Evolutionary conservation across 345 rosid genomes (phyloP), one percentile per base, ranked within the genome.

Genomic region (Aquilaria yunnanensis): DNA sequence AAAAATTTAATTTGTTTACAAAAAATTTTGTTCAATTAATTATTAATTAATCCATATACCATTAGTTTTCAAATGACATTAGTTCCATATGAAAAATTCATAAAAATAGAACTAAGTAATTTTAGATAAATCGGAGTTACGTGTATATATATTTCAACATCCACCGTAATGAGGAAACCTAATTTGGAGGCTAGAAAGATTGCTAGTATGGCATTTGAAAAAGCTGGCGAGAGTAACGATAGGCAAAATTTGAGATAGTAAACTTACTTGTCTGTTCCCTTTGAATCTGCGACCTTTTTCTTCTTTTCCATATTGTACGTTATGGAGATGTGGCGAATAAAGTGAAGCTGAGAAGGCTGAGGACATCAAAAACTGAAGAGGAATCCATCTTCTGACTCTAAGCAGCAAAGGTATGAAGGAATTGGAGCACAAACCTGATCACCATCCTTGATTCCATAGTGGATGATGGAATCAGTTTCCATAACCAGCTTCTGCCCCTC

Each of bases 371-470:
- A 23, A 57, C 65, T 9, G 47, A 59, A 45, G 43, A 37, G 43
- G 7, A 37, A 37, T 37, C 43, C 43, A 37, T 37, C 5, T 37
- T 7, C 43, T 37, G 12, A 67, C 32, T 12, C 34, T 23, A 1
- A 14, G 23, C 14, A 30, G 60, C 13, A 56, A 4, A 14, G 8
- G 43, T 37, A 4, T 37, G 43, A 37, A 23, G 23, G 5, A 37
- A 3, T 3, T 37, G 43, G 8, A 37, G 8, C 43, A 62, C 78
- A 41, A 56, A 87, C 98, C 96, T 87, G 84, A 76, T 89, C 91
- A 45, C 91, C 96, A 54, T 92, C 98, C 71, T 59, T 87, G 63
- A 92, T 87, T 73, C 95, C 90, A 12, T 79, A 82, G 34, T 74
- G 63, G 43, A 29, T 64, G 50, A 92, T 85, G 55, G 54, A 53